Base-by-base conservation (phyloP, 164 flowering plant species). In the Magnolia sinica region DNA sequence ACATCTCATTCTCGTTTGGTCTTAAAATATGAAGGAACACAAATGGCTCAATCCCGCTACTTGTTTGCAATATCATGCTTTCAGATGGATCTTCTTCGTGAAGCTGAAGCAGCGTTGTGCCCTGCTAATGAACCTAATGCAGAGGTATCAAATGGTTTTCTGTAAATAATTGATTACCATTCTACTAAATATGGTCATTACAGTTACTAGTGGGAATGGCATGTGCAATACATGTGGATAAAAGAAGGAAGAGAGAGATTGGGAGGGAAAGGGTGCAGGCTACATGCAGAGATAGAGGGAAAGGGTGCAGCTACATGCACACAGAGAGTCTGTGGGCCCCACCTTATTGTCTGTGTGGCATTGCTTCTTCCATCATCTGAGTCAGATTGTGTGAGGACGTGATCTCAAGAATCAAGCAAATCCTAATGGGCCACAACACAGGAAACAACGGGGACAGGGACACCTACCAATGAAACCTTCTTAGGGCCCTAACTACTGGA, bases 21-120 rank as follows among this genome's bases (percentile, higher is more conserved):
- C 7, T 75, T 74, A n/a, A 68, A 75, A 71, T 76, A 4, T 89
- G 88, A 85, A 96, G 99, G 99, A 79, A 83, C 90, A 74, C 86
- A 87, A 79, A 85, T 88, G 95, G 86, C 97, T 80, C 98, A 89
- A 83, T 94, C 95, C 83, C 93, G 98, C 84, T 96, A 96, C 90
- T 91, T 96, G 89, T 94, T 94, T 90, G 99, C 99, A 74, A 70
- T 90, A 74, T 87, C 99, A 83, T 96, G 98, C 97, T 92, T 91
- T 86, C 90, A 92, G 86, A 89, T 96, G 98, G 92, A 96, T 86
- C 91, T 94, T 82, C 89, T 94, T 71, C 83, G 71, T 55, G 99
- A 96, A 86, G 98, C 98, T 73, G 99, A 96, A 84, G 81, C 86
- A 23, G 92, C 97, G 71, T 81, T 96, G 65, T 86, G 87, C 78